Base-by-base conservation (phyloP, 352 stramenopile genomes). In the Globisporangium okanoganense region DNA sequence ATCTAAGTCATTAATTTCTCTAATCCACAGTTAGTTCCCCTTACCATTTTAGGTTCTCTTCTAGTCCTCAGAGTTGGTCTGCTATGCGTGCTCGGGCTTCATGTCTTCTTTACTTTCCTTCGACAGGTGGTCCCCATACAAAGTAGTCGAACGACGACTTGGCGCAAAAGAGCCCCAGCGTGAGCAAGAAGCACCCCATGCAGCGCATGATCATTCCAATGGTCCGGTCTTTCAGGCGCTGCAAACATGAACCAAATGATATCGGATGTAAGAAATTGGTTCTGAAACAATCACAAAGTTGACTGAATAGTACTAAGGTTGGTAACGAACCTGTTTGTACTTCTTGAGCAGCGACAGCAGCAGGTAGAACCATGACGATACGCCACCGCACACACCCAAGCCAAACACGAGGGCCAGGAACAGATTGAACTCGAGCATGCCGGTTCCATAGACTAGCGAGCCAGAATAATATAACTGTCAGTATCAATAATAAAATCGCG, bases 331-430 rank as follows among this genome's bases (percentile, higher is more conserved):
- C 78, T 94, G 78, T 45, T 96, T 96, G 83, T 96, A 96, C 64
- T 94, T 96, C 65, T 93, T 90, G 18, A 96, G 63, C 29, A 96
- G 69, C 41, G 82, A 88, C 16, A 96, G 71, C 14, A 96, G 67
- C 12, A 96, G 56, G 64, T 92, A 96, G 69, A 96, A 96, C 87
- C 87, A 96, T 9, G 84, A 94, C 13, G 86, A 95, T 14, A 96
- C 86, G 16, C 87, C 87, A 29, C 81, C 92, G 64, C 79, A 90
- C 49, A 95, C 85, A 41, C 87, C 87, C 25, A 94, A 66, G 0
- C 64, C 81, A 63, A 96, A 96, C n/a, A 96, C 80, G 20, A 95
- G 67, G 9, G 87, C 87, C 40, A 96, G 67, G 56, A 89, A 80
- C 16, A 95, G 44, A 22, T 85, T 96, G 61, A 96, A 96, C 62